These are phyloP conservation scores for Flagelloscypha sp. DNA, from an alignment of 768 basidiomycete species.

Conservation along the genomic window DNA sequence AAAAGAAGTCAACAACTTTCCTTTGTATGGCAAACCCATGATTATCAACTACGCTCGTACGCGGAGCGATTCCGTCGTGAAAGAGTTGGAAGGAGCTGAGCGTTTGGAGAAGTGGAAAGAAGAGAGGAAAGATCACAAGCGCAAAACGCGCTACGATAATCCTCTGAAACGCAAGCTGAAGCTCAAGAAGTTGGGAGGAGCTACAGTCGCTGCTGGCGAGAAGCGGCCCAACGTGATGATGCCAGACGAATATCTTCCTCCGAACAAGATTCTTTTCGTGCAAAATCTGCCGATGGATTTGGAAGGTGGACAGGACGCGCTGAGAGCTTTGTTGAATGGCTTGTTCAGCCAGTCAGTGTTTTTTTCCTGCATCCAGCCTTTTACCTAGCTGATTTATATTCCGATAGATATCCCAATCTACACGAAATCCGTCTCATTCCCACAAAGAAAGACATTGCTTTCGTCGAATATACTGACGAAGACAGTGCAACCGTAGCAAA, in stretches of 20 bases:
- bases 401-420: slow-evolving; percentile 79
- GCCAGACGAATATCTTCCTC: slow-evolving; percentile 99
- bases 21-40: slow-evolving; percentile 95
- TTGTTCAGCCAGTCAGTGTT: slow-evolving; percentile 81
- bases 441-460: slow-evolving; percentile 94
- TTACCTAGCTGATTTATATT: slow-evolving; percentile 6
- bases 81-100: slow-evolving; percentile 56
- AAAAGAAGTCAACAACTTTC: slow-evolving; percentile 91
- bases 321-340: slow-evolving; percentile 83
- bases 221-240: slow-evolving; percentile 87
- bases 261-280: slow-evolving; percentile 97
- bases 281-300: slow-evolving; percentile 98
- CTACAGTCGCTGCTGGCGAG: slow-evolving; percentile 51
- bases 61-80: slow-evolving; percentile 85
- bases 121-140: slow-evolving; percentile 73
- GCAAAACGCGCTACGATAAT: slow-evolving; percentile 77
- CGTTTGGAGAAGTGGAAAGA: slow-evolving; percentile 71
- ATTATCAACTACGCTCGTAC: slow-evolving; percentile 91
- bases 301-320: slow-evolving; percentile 82
- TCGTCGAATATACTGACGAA: slow-evolving; percentile 97
- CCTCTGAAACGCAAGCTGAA: slow-evolving; percentile 82
- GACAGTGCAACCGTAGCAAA: slow-evolving; percentile 84
- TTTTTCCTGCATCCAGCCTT: slow-evolving; percentile 2
- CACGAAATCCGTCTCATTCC: slow-evolving; percentile 98
- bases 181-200: slow-evolving; percentile 72